Conservation (phyloP, 2,329 filamentous ascomycete species). For the Neonectria sp. region DNA sequence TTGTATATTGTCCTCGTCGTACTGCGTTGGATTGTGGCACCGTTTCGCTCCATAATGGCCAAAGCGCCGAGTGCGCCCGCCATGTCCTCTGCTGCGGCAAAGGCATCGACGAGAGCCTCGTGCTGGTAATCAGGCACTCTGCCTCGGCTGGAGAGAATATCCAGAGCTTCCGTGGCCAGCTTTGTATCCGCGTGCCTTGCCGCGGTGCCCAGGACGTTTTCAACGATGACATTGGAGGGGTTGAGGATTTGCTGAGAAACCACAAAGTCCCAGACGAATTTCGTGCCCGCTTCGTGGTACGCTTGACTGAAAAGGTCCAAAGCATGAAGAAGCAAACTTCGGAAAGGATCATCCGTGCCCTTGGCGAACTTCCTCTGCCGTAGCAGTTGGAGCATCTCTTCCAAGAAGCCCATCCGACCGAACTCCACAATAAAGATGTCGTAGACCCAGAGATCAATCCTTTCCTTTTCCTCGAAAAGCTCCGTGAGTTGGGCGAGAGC, state of each 20-base stretch:
- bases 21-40: constrained; percentile 67
- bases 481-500: constrained; percentile 79
- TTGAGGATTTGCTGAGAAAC: constrained; percentile 63
- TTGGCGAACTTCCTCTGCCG: constrained; percentile 64
- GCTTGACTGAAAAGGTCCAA: constrained; percentile 81
- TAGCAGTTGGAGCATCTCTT: constrained; percentile 82
- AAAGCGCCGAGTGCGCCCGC: constrained; percentile 78
- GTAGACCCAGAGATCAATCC: constrained; percentile 80
- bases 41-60: constrained; percentile 76
- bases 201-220: constrained; percentile 80
- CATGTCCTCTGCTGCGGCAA: constrained; percentile 73
- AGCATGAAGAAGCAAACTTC: constrained; percentile 77
- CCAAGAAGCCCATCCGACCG: constrained; percentile 79
- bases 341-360: constrained; percentile 56
- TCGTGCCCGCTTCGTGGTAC: constrained; percentile 75
- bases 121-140: constrained; percentile 80
- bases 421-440: constrained; percentile 84
- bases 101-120: constrained; percentile 82
- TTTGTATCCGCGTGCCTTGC: constrained; percentile 76
- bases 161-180: constrained; percentile 80
- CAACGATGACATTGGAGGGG: constrained; percentile 72
- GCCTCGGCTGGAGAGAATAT: constrained; percentile 55
- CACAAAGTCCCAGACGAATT: constrained; percentile 79
- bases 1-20: constrained; percentile 76
- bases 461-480: constrained; percentile 71